Evolutionary conservation across 768 basidiomycete genomes (phyloP).

Genomic region (Leccinum longicurvipes): DNA sequence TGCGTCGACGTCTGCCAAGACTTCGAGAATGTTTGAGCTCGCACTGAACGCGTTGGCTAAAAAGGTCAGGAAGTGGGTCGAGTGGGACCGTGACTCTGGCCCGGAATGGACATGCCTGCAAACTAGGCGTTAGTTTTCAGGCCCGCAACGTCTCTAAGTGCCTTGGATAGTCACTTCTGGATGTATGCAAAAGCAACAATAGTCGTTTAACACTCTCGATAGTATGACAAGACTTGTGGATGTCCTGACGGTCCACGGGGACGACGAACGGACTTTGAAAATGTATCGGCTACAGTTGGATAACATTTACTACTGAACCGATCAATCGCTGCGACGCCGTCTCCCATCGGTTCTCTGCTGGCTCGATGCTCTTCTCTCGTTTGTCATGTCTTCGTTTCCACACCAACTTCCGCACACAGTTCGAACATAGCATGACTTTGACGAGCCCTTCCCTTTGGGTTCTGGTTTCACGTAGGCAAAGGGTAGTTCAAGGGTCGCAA

Average conservation of each 20-base stretch:
- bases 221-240: slow-evolving; percentile 79
- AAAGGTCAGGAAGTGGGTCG: background rate
- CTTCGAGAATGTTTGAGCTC: slow-evolving; percentile 65
- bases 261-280: slow-evolving; percentile 24
- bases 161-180: slow-evolving; percentile 75
- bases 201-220: slow-evolving; percentile 72
- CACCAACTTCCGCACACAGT: slow-evolving; percentile 80
- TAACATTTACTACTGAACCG: too few species aligned
- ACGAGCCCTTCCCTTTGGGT: slow-evolving; percentile 78
- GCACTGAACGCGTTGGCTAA: slow-evolving; percentile 66
- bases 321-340: too few species aligned
- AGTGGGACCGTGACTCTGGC: slow-evolving; percentile 43
- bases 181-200: slow-evolving; percentile 60
- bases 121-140: slow-evolving; percentile 59
- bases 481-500: slow-evolving; percentile 84
- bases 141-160: slow-evolving; percentile 66
- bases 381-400: slow-evolving; percentile 78
- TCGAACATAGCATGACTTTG: slow-evolving; percentile 82
- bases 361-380: slow-evolving; percentile 15
- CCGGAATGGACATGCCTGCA: slow-evolving; percentile 47
- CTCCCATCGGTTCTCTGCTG: background rate
- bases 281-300: too few species aligned
- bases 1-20: slow-evolving; percentile 62
- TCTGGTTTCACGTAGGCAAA: slow-evolving; percentile 83
- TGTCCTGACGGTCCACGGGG: slow-evolving; percentile 62